Evolutionary conservation across 495 filamentous ascomycete species (phyloP).

Genomic region (Podospora bellae-mahoneyi): DNA sequence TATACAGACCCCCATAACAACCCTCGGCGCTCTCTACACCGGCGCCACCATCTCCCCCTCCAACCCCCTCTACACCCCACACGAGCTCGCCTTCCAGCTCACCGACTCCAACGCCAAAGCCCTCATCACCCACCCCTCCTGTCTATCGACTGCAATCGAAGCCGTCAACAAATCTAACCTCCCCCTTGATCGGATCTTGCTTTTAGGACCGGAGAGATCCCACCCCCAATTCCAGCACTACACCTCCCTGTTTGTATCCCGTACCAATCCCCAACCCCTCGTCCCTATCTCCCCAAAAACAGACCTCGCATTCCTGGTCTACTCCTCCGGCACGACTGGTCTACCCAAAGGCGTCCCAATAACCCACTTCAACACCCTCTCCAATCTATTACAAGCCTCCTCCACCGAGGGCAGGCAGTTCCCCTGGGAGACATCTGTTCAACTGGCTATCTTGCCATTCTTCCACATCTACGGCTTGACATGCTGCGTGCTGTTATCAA

Average conservation of each 20-base stretch:
- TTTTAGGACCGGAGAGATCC: constrained; percentile 74
- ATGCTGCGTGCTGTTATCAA: constrained; percentile 34
- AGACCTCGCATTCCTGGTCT: constrained; percentile 69
- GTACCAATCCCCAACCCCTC: constrained; percentile 30
- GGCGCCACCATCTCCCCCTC: constrained; percentile 78
- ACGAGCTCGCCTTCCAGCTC: constrained; percentile 87
- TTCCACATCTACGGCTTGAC: constrained; percentile 76
- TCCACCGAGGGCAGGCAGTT: constrained; percentile 59
- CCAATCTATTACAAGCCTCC: constrained; percentile 57
- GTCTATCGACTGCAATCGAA: constrained; percentile 57
- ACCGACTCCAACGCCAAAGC: constrained; percentile 74
- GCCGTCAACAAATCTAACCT: constrained; percentile 70
- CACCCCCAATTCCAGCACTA: constrained; percentile 69
- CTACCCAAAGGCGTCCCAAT: constrained; percentile 92
- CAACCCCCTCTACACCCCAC: constrained; percentile 80
- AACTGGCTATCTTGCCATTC: constrained; percentile 83
- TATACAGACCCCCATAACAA: constrained; percentile 60
- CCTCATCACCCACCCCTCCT: constrained; percentile 63
- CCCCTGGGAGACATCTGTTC: constrained; percentile 55
- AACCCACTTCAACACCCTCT: constrained; percentile 74
- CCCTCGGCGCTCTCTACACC: constrained; percentile 79
- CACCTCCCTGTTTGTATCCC: constrained; percentile 61
- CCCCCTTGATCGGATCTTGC: constrained; percentile 61
- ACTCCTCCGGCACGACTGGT: constrained; percentile 88
- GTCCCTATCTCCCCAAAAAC: constrained; percentile 41